Base-by-base conservation (phyloP, 73 alveolate species). In the Paramecium caudatum region DNA sequence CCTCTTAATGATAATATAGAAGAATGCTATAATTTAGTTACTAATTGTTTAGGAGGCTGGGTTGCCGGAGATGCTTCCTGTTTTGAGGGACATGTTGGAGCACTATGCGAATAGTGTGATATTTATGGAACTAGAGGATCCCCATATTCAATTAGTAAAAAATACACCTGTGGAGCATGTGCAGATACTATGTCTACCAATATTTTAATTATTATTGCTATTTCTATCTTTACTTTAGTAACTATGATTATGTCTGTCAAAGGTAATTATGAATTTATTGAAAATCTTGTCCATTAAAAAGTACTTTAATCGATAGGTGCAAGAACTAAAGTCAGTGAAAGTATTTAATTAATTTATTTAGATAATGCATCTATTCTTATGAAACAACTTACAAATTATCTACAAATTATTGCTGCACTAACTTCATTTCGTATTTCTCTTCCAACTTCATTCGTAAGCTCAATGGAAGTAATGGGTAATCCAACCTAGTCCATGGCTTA, bases 31-130 rank as follows among this genome's bases (percentile, higher is more conserved):
- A 83, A 83, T 17, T 47, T 25, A 15, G 23, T 23, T 0, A 36
- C 63, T 13, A 85, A 85, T 85, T 85, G 92, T 61, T 17, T 36
- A 10, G 92, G 92, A 7, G 92, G 92, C 12, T 85, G 82, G 84
- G 45, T 32, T 21, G 47, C 88, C 6, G 92, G 92, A 15, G 88
- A 62, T 85, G 13, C 33, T 1, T 62, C 87, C 3, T 85, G 92
- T 16, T 32, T 46, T 33, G 87, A 39, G 19, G 92, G 92, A 23
- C 88, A 85, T 85, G 13, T 85, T 10, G 92, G 92, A 17, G 92
- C 92, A 5, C 36, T 85, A 12, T 85, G 92, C 41, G 92, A 85
- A 61, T 46, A 41, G 36, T 85, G 92, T 62, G 92, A 85, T 15
- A 85, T 85, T 0, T 47, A 43, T 48, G 91, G 91, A 33, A 83